Evolutionary conservation across 1,284 basidiomycete genomes (phyloP).

Genomic region (Cryptococcus deneoformans): DNA sequence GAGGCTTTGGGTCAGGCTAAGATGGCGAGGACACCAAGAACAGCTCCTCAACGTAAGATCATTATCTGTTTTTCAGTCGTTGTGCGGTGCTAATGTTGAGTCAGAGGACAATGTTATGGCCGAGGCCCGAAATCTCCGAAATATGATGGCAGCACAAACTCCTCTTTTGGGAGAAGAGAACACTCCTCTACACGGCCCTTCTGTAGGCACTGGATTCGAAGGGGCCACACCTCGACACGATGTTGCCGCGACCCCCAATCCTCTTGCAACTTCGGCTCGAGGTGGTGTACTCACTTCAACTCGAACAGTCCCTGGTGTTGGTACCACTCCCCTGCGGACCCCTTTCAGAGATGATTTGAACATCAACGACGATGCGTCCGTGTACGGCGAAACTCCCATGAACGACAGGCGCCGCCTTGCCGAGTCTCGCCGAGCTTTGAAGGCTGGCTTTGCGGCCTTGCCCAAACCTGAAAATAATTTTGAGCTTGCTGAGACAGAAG

Average conservation of each 20-base stretch:
- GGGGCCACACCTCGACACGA: conserved; percentile 79
- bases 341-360: conserved; percentile 82
- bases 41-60: conserved; percentile 78
- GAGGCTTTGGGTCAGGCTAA: conserved; percentile 76
- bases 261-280: conserved; percentile 69
- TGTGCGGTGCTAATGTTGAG: conserved; percentile 5
- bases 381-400: conserved; percentile 64
- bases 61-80: conserved; percentile 17
- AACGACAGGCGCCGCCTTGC: conserved; percentile 64
- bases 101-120: conserved; percentile 88
- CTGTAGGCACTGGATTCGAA: conserved; percentile 70
- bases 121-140: conserved; percentile 91
- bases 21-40: conserved; percentile 78
- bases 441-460: conserved; percentile 75
- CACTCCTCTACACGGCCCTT: conserved; percentile 66
- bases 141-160: conserved; percentile 86
- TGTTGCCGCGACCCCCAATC: conserved; percentile 90
- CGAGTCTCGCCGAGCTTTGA: conserved; percentile 68
- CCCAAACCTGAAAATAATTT: conserved; percentile 98
- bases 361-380: conserved; percentile 68
- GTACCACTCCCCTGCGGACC: conserved; percentile 70
- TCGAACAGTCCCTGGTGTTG: conserved; percentile 50
- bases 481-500: conserved; percentile 86
- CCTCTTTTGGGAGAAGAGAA: conserved; percentile 82
- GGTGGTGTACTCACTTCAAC: conserved; percentile 58